phyloP scores from a whole-genome alignment of 352 stramenopile genomes.

The Globisporangium radiosum region DNA sequence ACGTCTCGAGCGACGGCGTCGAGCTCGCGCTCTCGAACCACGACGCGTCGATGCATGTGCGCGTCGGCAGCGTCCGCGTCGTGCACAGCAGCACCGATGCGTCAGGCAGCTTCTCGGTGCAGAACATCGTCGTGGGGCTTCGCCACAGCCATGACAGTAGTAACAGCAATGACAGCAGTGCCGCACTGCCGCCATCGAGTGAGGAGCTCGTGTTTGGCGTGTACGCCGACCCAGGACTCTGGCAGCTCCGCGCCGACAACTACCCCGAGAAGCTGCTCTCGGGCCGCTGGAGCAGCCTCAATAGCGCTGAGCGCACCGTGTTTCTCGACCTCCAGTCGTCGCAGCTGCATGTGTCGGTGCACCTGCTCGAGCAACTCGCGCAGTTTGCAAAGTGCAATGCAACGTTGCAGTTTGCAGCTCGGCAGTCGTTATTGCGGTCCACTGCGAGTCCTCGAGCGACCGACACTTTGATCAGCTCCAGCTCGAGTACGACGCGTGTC shows the following conservation, averaged over 20 bases:
- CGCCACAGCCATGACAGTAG: conserved; percentile 6
- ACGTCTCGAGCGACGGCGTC: conserved; percentile 43
- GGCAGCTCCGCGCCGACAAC: conserved; percentile 66
- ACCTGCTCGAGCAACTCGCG: conserved; percentile 31
- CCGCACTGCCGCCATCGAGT: not conserved
- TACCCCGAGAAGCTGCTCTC: conserved; percentile 64
- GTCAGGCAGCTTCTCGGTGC: conserved; percentile 37
- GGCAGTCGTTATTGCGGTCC: not conserved
- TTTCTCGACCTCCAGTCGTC: conserved; percentile 72
- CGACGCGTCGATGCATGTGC: conserved; percentile 43
- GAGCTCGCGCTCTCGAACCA: conserved; percentile 31
- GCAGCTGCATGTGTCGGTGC: conserved; percentile 56
- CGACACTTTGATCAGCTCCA: not conserved
- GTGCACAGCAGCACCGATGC: conserved; percentile 18
- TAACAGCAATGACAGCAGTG: not conserved
- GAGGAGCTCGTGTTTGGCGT: conserved; percentile 72
- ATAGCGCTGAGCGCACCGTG: conserved; percentile 25
- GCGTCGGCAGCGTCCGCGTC: conserved; percentile 37
- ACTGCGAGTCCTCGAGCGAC: not conserved
- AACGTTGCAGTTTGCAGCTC: not conserved
- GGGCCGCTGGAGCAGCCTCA: conserved; percentile 40
- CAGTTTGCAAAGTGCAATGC: conserved; percentile 17
- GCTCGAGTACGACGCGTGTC: no score
- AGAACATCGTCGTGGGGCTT: conserved; percentile 57
- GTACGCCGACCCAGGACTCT: conserved; percentile 55